Evolutionary conservation across 805 yeast species (phyloP).

Genomic region (Starmerella floris): DNA sequence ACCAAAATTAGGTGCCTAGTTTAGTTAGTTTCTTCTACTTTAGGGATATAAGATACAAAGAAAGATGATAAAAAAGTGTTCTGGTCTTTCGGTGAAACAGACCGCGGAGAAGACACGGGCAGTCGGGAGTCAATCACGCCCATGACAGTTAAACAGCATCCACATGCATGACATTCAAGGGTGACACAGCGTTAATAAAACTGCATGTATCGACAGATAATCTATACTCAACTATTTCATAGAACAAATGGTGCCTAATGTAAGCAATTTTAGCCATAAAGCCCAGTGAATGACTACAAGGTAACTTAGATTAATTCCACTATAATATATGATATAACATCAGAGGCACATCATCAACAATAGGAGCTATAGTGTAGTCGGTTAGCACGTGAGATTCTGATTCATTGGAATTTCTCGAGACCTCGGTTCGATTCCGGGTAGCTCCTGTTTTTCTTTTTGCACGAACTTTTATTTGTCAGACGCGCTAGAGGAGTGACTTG

Average conservation of each 20-base stretch:
- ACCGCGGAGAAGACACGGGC: too few relatives aligned
- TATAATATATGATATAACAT: background rate
- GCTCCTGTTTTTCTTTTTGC: constrained; percentile 15
- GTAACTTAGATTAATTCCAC: too few relatives aligned
- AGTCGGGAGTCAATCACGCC: too few relatives aligned
- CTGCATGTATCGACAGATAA: background rate
- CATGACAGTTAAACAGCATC: too few relatives aligned
- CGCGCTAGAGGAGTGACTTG: background rate
- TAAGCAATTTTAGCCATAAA: too few relatives aligned
- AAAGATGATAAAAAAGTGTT: too few relatives aligned
- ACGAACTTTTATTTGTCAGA: background rate
- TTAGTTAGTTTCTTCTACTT: background rate
- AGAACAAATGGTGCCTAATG: background rate
- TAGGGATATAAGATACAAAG: too few relatives aligned
- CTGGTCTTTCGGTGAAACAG: too few relatives aligned
- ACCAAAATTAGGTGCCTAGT: background rate
- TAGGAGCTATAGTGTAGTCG: constrained; percentile 22
- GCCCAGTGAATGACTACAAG: too few relatives aligned
- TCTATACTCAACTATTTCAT: background rate
- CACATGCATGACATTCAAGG: too few relatives aligned
- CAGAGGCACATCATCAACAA: background rate
- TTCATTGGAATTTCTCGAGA: constrained; percentile 19
- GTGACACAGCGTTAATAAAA: too few relatives aligned
- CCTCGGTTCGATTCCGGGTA: constrained; percentile 23
- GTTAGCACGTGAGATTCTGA: constrained; percentile 23